A percentile compares a stretch with the other conserved stretches of the same genome.
These are phyloP conservation scores for Kwoniella heveanensis DNA, from an alignment of 768 basidiomycete genomes.

Conservation along the genomic window DNA sequence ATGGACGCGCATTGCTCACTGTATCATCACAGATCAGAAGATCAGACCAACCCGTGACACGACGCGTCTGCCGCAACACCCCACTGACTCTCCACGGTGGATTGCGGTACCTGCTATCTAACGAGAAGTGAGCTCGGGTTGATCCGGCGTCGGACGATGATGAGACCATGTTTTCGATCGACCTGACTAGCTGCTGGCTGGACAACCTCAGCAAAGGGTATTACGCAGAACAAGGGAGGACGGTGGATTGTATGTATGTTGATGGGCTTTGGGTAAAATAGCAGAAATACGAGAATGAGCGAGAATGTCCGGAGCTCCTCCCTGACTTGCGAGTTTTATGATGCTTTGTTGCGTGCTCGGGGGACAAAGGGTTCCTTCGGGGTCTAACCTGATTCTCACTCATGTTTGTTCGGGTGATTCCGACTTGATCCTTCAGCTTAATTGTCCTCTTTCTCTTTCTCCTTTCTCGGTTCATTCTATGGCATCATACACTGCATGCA, in stretches of 20 bases:
- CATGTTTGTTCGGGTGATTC: conserved; percentile 2
- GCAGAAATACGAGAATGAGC: not conserved
- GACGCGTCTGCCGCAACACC: not conserved
- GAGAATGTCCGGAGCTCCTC: not conserved
- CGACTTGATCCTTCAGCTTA: conserved; percentile 3
- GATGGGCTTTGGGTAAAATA: too few species aligned
- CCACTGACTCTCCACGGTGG: not conserved
- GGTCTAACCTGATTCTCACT: too few species aligned
- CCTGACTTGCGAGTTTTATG: not conserved
- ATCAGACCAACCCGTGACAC: not conserved
- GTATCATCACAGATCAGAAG: too few species aligned
- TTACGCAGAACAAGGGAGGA: not conserved
- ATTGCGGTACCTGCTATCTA: not conserved
- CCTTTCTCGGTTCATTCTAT: too few species aligned
- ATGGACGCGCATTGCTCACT: too few species aligned
- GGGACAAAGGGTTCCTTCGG: conserved; percentile 2
- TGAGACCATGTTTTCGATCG: not conserved
- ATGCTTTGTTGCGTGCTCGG: not conserved
- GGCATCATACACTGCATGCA: not conserved
- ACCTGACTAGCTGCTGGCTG: too few species aligned
- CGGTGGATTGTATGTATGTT: not conserved
- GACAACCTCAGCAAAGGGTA: not conserved
- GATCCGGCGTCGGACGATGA: not conserved
- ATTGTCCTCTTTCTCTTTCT: too few species aligned
- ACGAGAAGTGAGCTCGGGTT: not conserved